Base-by-base conservation (phyloP, 1,139 yeast species). In the Kodamaea ohmeri region DNA sequence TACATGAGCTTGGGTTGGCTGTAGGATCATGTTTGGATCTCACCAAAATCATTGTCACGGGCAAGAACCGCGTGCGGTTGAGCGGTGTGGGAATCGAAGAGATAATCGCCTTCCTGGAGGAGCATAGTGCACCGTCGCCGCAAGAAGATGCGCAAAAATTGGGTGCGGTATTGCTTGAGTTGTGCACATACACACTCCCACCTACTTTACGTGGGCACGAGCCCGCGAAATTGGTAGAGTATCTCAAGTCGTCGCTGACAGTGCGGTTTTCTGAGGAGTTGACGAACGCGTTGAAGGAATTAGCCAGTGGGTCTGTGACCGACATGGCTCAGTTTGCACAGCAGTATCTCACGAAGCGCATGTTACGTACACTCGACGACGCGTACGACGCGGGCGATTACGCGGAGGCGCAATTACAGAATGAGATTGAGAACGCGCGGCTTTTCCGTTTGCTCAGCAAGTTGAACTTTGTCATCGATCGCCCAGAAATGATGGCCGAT, bases 391-490 rank as follows among this genome's bases (percentile, higher is more conserved):
- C 71, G 41, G 67, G 72, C 15, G 97, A 90, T 54, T 73, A 65
- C 47, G 67, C 80, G 47, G 96, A 89, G 57, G 65, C 76, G 2
- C 80, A 79, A 47, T 63, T 94, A 30, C 59, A 78, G 18, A 71
- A 76, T 37, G 97, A 92, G 58, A 65, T 90, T 22, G 98, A 92
- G 58, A 92, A 92, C 60, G 95, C 88, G 4, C 71, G 98, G 42
- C 63, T 92, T 24, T 89, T 90, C 50, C 73, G 98, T 43, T 68
- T 94, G 30, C 65, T 92, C 53, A 72, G 89, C 43, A 92, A 94
- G 62, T 65, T 92, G 36, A 88, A 87, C 52, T 83, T 83, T 48
- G 77, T 89, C 31, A 69, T 83, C 43, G 94, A 85, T 48, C 71
- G 94, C 44, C 87, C 94, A 3, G 94, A 83, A 11, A 26, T 37